Conservation (phyloP, 2,329 filamentous ascomycete species). For the Cryphonectria carpinicola region DNA sequence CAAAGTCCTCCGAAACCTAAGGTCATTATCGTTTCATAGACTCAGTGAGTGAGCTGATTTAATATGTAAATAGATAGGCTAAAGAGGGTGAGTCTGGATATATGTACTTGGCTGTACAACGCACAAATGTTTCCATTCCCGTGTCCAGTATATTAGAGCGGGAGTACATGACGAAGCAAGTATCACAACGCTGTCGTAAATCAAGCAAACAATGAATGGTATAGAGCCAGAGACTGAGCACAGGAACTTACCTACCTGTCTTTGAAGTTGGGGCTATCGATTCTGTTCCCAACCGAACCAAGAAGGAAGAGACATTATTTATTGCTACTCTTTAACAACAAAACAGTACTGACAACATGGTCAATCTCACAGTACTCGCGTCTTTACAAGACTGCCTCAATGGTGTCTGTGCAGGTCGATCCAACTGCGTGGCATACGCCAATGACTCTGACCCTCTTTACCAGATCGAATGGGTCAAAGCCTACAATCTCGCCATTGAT, state of each 20-base stretch:
- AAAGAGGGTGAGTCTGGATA: neutral
- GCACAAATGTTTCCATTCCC: neutral
- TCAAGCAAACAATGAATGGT: neutral
- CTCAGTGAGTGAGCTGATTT: neutral
- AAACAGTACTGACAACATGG: neutral
- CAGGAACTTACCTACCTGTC: no score
- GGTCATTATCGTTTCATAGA: neutral
- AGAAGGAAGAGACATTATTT: neutral
- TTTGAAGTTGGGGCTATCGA: neutral
- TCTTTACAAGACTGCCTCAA: constrained; percentile 50
- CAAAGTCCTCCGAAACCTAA: neutral
- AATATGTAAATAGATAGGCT: neutral
- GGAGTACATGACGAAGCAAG: neutral
- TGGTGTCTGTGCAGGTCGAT: constrained; percentile 49
- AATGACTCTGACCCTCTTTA: constrained; percentile 44
- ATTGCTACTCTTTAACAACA: neutral
- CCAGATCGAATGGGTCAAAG: constrained; percentile 53
- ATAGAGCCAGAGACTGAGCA: neutral
- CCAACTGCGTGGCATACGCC: constrained; percentile 52
- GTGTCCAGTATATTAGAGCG: neutral
- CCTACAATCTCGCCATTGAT: constrained; percentile 56
- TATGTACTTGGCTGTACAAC: neutral
- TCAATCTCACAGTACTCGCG: constrained; percentile 17
- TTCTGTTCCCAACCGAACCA: no score
- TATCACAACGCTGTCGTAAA: neutral